Percentiles rank a stretch among this genome's conserved stretches.
Evolutionary conservation across 371 early-diverging fungal species (phyloP).

Genomic region (Paraphysoderma sedebokerense): DNA sequence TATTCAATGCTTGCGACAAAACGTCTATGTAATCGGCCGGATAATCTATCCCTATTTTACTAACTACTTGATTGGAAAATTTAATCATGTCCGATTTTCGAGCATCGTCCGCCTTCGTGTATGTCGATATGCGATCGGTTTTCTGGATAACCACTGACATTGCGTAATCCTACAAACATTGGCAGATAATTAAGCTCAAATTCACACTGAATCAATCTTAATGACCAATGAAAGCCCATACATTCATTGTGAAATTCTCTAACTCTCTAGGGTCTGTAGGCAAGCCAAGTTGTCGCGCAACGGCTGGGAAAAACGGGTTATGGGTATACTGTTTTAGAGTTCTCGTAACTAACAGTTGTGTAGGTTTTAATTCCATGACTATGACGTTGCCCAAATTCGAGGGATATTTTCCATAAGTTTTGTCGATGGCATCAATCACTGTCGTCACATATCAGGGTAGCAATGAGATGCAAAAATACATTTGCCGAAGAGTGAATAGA

Average conservation of each 20-base stretch:
- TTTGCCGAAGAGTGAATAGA: too few species aligned
- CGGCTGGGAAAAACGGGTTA: not conserved
- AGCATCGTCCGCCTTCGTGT: not conserved
- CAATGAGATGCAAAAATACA: too few species aligned
- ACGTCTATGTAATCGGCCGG: constrained; percentile 1
- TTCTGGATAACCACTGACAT: constrained; percentile 3
- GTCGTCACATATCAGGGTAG: too few species aligned
- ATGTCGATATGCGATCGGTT: not conserved
- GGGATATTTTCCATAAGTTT: constrained; percentile 10
- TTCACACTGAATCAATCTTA: not conserved
- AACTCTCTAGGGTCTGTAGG: too few species aligned
- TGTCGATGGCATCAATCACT: constrained; percentile 9
- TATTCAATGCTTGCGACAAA: constrained; percentile 4
- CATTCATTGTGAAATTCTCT: too few species aligned
- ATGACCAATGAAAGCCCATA: too few species aligned
- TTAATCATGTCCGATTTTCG: constrained; percentile 2
- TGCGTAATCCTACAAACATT: constrained; percentile 2
- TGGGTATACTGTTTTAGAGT: not conserved
- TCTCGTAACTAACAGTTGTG: constrained; percentile 2
- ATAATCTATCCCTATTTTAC: constrained; percentile 2
- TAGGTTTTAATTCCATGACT: constrained; percentile 3
- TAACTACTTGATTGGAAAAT: constrained; percentile 6
- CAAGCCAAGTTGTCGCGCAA: too few species aligned
- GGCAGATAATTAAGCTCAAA: not conserved
- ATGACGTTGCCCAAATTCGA: constrained; percentile 11